Conservation (phyloP, 73 alveolate genomes). For the Paramecium sexaurelia region DNA sequence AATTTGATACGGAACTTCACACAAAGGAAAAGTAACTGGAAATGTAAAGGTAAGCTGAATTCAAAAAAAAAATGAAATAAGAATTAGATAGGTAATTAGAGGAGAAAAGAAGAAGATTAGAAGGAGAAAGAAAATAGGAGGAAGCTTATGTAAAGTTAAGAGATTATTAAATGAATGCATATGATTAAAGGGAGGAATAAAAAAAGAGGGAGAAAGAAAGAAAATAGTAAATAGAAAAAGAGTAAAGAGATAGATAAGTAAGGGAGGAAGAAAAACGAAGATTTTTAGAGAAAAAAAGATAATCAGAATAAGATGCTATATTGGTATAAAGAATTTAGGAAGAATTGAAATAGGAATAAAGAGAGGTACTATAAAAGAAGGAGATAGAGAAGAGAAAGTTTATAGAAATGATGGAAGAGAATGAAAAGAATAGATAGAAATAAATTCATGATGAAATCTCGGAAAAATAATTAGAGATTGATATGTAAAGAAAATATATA, state of each 20-base stretch:
- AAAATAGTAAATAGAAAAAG: conserved; percentile 49
- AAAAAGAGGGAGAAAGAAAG: conserved; percentile 59
- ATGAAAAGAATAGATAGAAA: conserved; percentile 57
- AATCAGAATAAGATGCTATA: conserved; percentile 64
- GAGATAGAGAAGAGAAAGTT: conserved; percentile 47
- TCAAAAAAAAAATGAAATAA: conserved; percentile 63
- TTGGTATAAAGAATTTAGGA: conserved; percentile 58
- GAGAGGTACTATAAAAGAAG: conserved; percentile 49
- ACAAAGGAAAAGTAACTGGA: conserved; percentile 51
- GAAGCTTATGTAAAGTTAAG: conserved; percentile 60
- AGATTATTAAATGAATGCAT: conserved; percentile 43
- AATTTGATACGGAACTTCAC: conserved; percentile 62
- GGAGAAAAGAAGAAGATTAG: conserved; percentile 47
- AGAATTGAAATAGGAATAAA: conserved; percentile 58
- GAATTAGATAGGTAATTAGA: conserved; percentile 64
- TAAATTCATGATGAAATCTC: conserved; percentile 34
- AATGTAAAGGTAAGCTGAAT: conserved; percentile 56
- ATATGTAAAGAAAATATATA: conserved; percentile 43
- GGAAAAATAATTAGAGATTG: conserved; percentile 41
- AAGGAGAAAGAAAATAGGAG: conserved; percentile 33
- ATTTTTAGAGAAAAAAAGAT: conserved; percentile 54
- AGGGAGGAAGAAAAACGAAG: conserved; percentile 61
- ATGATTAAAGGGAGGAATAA: conserved; percentile 61
- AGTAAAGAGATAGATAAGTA: conserved; percentile 66
- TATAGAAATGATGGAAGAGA: conserved; percentile 64